Evolutionary conservation across 345 rosid genomes (phyloP), one percentile per base, ranked within the genome.

Genomic region (Triadica sebifera): DNA sequence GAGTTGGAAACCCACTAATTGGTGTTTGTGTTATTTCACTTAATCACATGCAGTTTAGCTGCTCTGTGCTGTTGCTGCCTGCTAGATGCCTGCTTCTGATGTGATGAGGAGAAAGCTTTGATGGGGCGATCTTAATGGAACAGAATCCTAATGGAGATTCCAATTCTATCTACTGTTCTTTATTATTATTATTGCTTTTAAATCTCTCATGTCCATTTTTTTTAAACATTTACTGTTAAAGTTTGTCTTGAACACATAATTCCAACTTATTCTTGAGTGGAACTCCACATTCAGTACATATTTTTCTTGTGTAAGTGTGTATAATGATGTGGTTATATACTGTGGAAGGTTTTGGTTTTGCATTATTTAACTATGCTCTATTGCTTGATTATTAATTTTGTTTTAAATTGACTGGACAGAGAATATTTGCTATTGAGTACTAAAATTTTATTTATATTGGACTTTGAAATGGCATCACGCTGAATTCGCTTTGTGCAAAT

Each of bases 61-160:
- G 82, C 82, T 24, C 78, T 79, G 20, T 79, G 82, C 74, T 79
- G 82, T 57, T 79, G 82, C 75, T 79, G 82, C 52, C 72, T 79
- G 25, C 69, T 79, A 73, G 82, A 79, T 46, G 82, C 82, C 25
- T 79, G 82, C 72, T 70, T 79, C 47, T 70, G 78, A 72, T 65
- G 53, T 24, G 12, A 34, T 37, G 47, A 52, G 25, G 45, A 37
- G 47, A 19, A 9, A 20, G 59, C 10, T 11, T 10, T 15, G 29
- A 45, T 52, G 37, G 56, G 29, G 38, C 55, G 55, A 60, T 19
- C 51, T 5, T 4, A 49, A 52, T 13, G 4, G 41, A 29, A 10
- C 41, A 61, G 3, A 38, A 64, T 12, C 11, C 13, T 29, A 39
- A 25, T 60, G 12, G 39, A 60, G 15, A 60, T 60, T 60, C 41